Base-by-base conservation (phyloP, 2,329 filamentous ascomycete genomes). In the Aspergillus pseudoglaucus region DNA sequence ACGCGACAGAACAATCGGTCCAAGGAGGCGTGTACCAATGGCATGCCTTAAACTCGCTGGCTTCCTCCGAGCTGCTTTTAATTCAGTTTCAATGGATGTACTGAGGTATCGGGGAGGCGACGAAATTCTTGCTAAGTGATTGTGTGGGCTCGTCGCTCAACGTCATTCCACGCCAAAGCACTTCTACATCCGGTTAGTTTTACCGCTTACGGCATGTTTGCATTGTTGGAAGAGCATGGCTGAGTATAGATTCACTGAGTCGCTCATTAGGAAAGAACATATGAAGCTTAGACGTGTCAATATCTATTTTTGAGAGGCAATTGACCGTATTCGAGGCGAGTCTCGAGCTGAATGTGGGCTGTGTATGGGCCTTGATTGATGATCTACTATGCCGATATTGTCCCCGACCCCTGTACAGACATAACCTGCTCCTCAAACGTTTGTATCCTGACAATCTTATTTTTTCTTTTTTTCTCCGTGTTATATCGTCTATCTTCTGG, bases 151-250 rank as follows among this genome's bases (percentile, higher is more conserved):
- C 9, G 23, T 32, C 10, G 15, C 35, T 49, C 38, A 54, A 63
- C 59, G 60, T 62, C 59, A 62, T 62, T 56, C 50, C 51, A 51
- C 53, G 37, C 17, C 17, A 4, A 18, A 18, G 10, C 10, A 39
- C 9, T 39, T 17, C 37, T 12, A 15, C 4, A 39, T 39, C 7
- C 37, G 37, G 37, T 39, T 39, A 39, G 37, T 20, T 22, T 39
- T 39, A 12, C 37, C 37, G 15, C 22, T 18, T 39, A 12, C 5
- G 37, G 9, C 6, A 39, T 39, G 37, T 39, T 39, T 39, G 37
- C 37, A 39, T 22, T 39, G 15, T 12, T 39, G 17, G 37, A 30
- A 30, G 10, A 12, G 25, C 25, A 30, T 30, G 25, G 25, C 25
- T 30, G 25, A 30, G 25, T 30, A 30, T 30, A 30, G 10, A 30